These are phyloP conservation scores for Cadophora malorum DNA, from an alignment of 2,329 filamentous ascomycete genomes.

Conservation along the genomic window DNA sequence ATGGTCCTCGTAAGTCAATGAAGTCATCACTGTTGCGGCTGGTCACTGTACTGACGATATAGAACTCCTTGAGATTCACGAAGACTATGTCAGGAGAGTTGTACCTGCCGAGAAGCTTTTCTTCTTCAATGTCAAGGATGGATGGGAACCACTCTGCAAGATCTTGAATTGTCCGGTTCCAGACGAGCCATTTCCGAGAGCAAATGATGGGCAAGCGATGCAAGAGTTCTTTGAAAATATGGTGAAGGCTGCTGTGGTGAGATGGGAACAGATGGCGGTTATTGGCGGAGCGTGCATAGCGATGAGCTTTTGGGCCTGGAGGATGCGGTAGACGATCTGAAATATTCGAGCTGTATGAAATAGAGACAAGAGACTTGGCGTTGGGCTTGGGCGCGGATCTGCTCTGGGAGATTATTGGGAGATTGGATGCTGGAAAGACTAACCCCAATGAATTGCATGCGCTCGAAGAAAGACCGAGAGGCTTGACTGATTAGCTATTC, in stretches of 20 bases:
- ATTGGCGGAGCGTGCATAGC: conserved; percentile 10
- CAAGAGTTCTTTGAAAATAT: conserved; percentile 24
- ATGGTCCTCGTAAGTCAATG: conserved; percentile 26
- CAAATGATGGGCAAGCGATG: conserved; percentile 38
- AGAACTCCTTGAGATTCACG: conserved; percentile 29
- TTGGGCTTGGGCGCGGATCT: too few relatives aligned
- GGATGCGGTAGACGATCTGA: too few relatives aligned
- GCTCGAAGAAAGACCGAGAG: too few relatives aligned
- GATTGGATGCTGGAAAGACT: too few relatives aligned
- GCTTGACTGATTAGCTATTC: too few relatives aligned
- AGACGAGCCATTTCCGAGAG: conserved; percentile 43
- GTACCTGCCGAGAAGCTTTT: conserved; percentile 26
- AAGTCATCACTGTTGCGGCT: neutral
- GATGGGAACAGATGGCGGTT: conserved; percentile 23
- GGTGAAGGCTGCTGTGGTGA: conserved; percentile 16
- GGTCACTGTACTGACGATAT: neutral
- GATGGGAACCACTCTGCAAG: conserved; percentile 47
- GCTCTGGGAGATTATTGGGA: too few relatives aligned
- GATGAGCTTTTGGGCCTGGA: conserved; percentile 19
- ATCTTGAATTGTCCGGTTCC: conserved; percentile 45
- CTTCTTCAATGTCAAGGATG: conserved; percentile 36
- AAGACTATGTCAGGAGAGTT: conserved; percentile 27
- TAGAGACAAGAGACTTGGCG: too few relatives aligned
- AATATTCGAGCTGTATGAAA: too few relatives aligned
- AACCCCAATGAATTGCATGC: too few relatives aligned